Conservation (phyloP, 140 eudicot species). For the Anethum foeniculum region DNA sequence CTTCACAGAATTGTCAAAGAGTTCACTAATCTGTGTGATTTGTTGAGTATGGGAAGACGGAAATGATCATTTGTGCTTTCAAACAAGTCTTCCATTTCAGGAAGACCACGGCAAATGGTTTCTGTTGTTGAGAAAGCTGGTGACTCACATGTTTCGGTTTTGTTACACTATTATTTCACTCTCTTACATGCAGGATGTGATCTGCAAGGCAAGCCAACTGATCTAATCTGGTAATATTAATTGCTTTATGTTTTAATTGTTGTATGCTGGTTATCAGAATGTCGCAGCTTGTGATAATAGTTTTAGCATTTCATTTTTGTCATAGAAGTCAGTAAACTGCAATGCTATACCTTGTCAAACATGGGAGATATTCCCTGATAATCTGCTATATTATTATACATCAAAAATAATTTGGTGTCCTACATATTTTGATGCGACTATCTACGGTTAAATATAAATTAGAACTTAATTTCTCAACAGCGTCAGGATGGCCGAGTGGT, state of each 20-base stretch:
- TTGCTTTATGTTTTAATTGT: neutral
- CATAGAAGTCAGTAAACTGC: neutral
- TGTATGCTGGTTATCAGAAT: neutral
- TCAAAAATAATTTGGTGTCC: neutral
- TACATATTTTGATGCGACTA: too few species aligned
- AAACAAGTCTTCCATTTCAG: slow-evolving; percentile 16
- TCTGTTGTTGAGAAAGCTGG: slow-evolving; percentile 9
- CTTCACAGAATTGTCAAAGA: slow-evolving; percentile 38
- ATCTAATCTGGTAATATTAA: slow-evolving; percentile 23
- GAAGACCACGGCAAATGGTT: slow-evolving; percentile 13
- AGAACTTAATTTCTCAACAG: too few species aligned
- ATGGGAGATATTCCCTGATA: neutral
- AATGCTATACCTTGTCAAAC: neutral
- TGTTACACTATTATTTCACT: slow-evolving; percentile 20
- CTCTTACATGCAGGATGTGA: slow-evolving; percentile 23
- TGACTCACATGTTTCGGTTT: slow-evolving; percentile 12
- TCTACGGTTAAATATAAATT: too few species aligned
- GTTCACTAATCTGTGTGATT: slow-evolving; percentile 33
- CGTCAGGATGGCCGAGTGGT: slow-evolving; percentile 99
- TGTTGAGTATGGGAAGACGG: slow-evolving; percentile 40
- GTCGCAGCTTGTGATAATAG: neutral
- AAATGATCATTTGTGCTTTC: slow-evolving; percentile 37
- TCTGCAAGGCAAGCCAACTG: slow-evolving; percentile 54
- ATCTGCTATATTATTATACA: too few species aligned
- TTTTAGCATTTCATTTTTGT: neutral